Evolutionary conservation across 257 asterid species (phyloP).

Genomic region (Nicotiana knightiana): DNA sequence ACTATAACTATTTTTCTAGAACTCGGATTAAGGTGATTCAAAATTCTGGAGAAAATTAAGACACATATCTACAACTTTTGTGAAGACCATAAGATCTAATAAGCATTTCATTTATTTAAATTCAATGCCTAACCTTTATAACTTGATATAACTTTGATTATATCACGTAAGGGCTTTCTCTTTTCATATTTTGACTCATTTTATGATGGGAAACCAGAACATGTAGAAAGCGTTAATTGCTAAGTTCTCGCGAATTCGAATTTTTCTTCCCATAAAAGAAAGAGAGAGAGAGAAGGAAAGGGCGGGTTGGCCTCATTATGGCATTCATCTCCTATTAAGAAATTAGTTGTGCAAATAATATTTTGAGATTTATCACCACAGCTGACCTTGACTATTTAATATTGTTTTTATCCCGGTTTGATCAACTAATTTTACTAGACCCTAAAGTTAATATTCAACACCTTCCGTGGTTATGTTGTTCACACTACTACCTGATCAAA

Average conservation of each 20-base stretch:
- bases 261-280: not conserved
- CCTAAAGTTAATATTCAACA: not conserved
- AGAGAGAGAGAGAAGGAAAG: not conserved
- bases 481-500: not conserved
- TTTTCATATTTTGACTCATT: not conserved
- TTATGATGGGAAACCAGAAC: not conserved
- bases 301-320: not conserved
- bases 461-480: not conserved
- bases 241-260: not conserved
- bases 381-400: not conserved
- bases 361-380: not conserved
- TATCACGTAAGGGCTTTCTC: not conserved
- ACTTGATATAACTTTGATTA: not conserved
- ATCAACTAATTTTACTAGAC: not conserved
- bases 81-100: too few relatives aligned
- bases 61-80: too few relatives aligned
- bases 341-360: not conserved
- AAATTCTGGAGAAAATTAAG: too few relatives aligned
- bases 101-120: not conserved
- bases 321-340: not conserved
- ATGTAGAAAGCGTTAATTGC: not conserved
- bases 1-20: too few relatives aligned
- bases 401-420: not conserved
- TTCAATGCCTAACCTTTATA: not conserved
- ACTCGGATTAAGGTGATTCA: too few relatives aligned